Percentiles rank a stretch among this genome's conserved stretches.
phyloP scores from a whole-genome alignment of 805 yeast genomes.

The Torulaspora quercuum region DNA sequence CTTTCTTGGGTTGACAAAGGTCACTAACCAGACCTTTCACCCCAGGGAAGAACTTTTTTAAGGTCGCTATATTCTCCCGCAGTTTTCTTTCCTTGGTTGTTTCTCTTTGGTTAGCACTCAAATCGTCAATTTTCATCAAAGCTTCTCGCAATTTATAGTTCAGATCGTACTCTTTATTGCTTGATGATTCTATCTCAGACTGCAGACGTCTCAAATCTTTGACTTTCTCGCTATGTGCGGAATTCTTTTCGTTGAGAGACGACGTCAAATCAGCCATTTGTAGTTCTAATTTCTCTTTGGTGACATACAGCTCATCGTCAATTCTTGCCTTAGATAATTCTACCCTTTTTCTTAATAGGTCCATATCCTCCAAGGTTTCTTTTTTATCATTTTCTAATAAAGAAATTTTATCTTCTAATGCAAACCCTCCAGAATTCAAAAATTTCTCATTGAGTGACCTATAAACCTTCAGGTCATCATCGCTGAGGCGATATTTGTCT shows the following conservation, averaged over 20 bases:
- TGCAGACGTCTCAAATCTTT: constrained; percentile 41
- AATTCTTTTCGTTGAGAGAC: constrained; percentile 40
- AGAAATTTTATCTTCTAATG: constrained; percentile 50
- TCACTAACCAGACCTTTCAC: constrained; percentile 80
- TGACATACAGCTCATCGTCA: constrained; percentile 35
- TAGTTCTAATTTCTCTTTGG: constrained; percentile 33
- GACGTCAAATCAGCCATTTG: constrained; percentile 35
- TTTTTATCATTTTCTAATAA: constrained; percentile 44
- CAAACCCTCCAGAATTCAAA: constrained; percentile 53
- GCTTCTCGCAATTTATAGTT: constrained; percentile 61
- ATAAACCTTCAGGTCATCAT: constrained; percentile 55
- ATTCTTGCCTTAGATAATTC: constrained; percentile 38
- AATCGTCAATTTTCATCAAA: constrained; percentile 60
- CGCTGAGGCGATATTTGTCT: constrained; percentile 41
- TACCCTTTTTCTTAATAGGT: constrained; percentile 37
- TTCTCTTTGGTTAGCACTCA: constrained; percentile 74
- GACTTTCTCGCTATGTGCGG: constrained; percentile 22
- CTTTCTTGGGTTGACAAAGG: constrained; percentile 70
- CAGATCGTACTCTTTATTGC: constrained; percentile 54
- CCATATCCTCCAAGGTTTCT: constrained; percentile 41
- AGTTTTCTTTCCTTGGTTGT: constrained; percentile 63
- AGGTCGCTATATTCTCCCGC: constrained; percentile 65
- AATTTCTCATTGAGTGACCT: constrained; percentile 54
- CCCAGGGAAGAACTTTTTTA: constrained; percentile 77
- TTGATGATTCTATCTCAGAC: constrained; percentile 39